Conservation (phyloP, 306 rosid species). For the Prunus dulcis region DNA sequence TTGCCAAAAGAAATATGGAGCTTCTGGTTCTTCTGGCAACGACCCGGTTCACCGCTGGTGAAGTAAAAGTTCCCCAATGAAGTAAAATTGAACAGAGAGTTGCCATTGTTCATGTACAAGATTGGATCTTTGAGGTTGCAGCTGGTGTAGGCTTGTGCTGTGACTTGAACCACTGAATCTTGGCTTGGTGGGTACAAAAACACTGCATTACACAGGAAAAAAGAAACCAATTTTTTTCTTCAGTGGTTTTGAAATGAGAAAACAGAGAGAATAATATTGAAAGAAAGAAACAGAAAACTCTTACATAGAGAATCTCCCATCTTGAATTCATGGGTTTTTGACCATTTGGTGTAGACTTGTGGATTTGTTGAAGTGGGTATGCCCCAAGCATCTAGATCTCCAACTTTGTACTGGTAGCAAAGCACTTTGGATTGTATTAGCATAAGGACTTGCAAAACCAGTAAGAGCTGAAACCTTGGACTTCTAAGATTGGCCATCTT, state of each 20-base stretch:
- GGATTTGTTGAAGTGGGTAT: constrained; percentile 66
- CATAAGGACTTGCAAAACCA: constrained; percentile 34
- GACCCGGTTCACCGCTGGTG: constrained; percentile 68
- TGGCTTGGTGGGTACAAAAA: constrained; percentile 93
- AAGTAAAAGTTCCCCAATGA: constrained; percentile 60
- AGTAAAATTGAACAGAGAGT: constrained; percentile 82
- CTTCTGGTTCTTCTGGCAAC: constrained; percentile 74
- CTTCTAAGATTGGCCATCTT: constrained; percentile 39
- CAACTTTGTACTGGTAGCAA: constrained; percentile 72
- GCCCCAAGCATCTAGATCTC: constrained; percentile 90
- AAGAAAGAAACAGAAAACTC: constrained; percentile 33
- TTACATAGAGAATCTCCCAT: constrained; percentile 90
- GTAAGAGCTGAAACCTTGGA: constrained; percentile 1
- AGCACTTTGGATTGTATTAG: constrained; percentile 45
- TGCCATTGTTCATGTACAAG: constrained; percentile 70
- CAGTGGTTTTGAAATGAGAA: not conserved
- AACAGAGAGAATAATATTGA: not conserved
- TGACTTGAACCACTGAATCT: constrained; percentile 90
- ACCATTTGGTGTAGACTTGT: constrained; percentile 68
- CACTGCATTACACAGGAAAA: constrained; percentile 37
- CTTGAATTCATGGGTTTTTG: constrained; percentile 55
- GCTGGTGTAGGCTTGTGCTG: constrained; percentile 49
- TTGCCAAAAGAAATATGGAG: constrained; percentile 57
- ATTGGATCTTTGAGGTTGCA: constrained; percentile 82
- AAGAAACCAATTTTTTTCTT: not conserved